Conservation (phyloP, 176 grass and related monocot species). For the Oropetium thomaeum region DNA sequence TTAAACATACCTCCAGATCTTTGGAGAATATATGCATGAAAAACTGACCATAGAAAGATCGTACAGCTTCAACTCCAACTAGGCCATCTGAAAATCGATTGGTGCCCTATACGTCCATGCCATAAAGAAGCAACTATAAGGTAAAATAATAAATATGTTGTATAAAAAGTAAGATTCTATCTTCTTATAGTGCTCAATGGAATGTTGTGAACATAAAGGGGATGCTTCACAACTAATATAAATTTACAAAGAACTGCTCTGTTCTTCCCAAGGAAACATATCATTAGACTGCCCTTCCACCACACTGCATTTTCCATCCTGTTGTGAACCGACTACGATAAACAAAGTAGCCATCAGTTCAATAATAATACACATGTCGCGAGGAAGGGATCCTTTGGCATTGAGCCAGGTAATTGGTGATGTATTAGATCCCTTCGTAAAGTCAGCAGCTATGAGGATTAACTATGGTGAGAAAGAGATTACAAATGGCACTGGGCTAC, state of each 20-base stretch:
- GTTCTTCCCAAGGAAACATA: constrained; percentile 39
- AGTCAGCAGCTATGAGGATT: constrained; percentile 66
- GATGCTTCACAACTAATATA: constrained; percentile 75
- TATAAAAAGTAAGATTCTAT: constrained; percentile 74
- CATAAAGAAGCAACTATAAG: constrained; percentile 46
- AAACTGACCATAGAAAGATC: constrained; percentile 36
- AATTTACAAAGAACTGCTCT: constrained; percentile 50
- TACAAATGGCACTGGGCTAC: constrained; percentile 83
- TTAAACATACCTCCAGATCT: constrained; percentile 52
- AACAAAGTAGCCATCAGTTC: constrained; percentile 27
- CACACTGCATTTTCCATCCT: constrained; percentile 24
- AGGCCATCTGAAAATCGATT: constrained; percentile 40
- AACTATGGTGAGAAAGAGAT: constrained; percentile 80
- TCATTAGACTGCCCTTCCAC: constrained; percentile 27
- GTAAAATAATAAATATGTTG: constrained; percentile 44
- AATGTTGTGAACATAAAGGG: constrained; percentile 81
- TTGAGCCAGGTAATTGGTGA: constrained; percentile 89
- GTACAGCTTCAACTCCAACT: constrained; percentile 36
- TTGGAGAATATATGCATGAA: constrained; percentile 64
- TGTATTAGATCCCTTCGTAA: constrained; percentile 84
- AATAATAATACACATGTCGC: constrained; percentile 44
- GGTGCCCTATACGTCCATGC: constrained; percentile 35
- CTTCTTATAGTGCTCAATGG: constrained; percentile 58
- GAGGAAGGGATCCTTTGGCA: constrained; percentile 82
- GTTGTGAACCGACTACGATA: constrained; percentile 20